Evolutionary conservation across 208 protist species (phyloP).

Genomic region (Crithidia fasciculata): DNA sequence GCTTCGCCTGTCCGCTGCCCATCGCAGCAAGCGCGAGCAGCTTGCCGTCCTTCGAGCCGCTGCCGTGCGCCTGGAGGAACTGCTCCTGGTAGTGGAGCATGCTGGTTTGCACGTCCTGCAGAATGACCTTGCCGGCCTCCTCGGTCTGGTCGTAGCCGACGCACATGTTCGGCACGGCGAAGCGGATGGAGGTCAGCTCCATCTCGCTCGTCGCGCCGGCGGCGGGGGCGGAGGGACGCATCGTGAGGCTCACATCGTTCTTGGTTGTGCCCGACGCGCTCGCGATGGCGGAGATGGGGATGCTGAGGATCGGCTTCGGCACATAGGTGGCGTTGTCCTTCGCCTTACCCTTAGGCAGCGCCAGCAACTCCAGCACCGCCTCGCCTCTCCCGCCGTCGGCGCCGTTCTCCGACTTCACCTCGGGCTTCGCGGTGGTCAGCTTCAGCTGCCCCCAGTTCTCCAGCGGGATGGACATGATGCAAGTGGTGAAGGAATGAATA

Average conservation of each 20-base stretch:
- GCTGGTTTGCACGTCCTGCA: constrained; percentile 56
- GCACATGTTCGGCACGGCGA: constrained; percentile 85
- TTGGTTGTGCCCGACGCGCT: constrained; percentile 77
- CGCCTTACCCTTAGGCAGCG: constrained; percentile 60
- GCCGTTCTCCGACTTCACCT: constrained; percentile 36
- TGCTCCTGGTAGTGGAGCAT: constrained; percentile 68
- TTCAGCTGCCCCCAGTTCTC: constrained; percentile 88
- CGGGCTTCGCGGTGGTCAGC: constrained; percentile 25
- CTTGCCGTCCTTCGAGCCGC: constrained; percentile 41
- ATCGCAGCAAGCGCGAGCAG: constrained; percentile 65
- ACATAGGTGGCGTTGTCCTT: constrained; percentile 55
- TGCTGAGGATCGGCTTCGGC: constrained; percentile 57
- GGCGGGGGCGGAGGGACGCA: constrained; percentile 41
- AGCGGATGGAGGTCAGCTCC: constrained; percentile 79
- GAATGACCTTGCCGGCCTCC: constrained; percentile 75
- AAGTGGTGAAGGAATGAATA: not conserved
- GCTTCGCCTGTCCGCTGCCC: constrained; percentile 38
- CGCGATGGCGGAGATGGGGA: constrained; percentile 73
- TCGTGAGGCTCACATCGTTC: constrained; percentile 76
- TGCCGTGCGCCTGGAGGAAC: constrained; percentile 48
- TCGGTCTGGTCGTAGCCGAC: constrained; percentile 88
- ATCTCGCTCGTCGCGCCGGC: constrained; percentile 25
- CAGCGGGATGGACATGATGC: constrained; percentile 43
- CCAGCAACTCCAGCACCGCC: constrained; percentile 49
- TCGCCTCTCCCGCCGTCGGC: constrained; percentile 27